Evolutionary conservation across 371 early-diverging fungal species (phyloP), one percentile per base, ranked within the genome.

Genomic region (Coemansia sp.): DNA sequence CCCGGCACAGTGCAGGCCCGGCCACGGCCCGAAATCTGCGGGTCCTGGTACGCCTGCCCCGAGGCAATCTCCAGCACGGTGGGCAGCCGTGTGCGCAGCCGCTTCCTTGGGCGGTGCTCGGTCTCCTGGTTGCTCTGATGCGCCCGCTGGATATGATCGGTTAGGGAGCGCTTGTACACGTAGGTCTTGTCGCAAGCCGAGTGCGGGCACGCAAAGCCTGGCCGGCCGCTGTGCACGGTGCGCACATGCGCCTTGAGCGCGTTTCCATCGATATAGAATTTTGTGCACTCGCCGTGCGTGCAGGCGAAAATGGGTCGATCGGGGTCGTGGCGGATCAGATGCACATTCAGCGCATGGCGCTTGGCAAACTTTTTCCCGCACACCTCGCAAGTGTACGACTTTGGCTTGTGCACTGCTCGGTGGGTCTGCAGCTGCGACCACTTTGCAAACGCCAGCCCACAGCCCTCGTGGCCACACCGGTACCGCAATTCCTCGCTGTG

Each of bases 391-490:
- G 33, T 42, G 14, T 66, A 44, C 14, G 33, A 7, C 10, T 46
- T 44, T 6, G 67, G 58, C 37, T 60, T 69, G 62, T 84, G 84
- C 7, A 9, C 32, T 1, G 64, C 40, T 5, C 81, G 67, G 56
- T 85, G 85, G 2, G 58, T 50, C 56, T 81, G 83, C n/a, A 85
- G 69, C 32, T 72, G 62, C 6, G 79, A 63, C 82, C 82, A 81
- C 39, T 80, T 82, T 2, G 60, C 29, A 62, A 81, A 83, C 18
- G 55, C 18, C 18, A 33, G 58, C 1, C 29, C 16, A 43, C 85
- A 84, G 3, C 40, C 61, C 0, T 31, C 38, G 4, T 70, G 64
- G 2, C 55, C 80, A 53, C 85, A 84, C 3, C 57, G 58, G 57
- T 84, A 83, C 29, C 57, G 47, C 0, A 62, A 52, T 11, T 64